These are phyloP conservation scores for Lupinus albus DNA, from an alignment of 306 rosid species.

Conservation along the genomic window DNA sequence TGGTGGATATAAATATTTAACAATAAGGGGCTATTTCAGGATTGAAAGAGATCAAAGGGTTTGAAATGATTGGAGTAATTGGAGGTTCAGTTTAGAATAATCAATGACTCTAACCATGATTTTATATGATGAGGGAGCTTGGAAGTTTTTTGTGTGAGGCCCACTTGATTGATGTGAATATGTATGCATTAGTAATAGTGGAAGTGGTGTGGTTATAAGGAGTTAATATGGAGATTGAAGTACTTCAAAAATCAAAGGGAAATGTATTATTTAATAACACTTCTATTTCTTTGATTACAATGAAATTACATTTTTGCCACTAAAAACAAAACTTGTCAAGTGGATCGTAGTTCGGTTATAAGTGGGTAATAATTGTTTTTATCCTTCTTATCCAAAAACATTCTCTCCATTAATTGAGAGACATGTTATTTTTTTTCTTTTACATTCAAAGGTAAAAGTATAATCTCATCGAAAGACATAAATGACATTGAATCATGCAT, in stretches of 20 bases:
- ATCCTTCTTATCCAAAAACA: no score
- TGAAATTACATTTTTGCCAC: no score
- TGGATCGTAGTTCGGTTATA: conserved; percentile 51
- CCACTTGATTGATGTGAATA: conserved; percentile 57
- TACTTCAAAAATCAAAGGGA: no score
- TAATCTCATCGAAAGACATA: no score
- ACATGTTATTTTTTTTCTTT: no score
- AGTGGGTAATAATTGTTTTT: conserved; percentile 42
- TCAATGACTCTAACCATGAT: conserved; percentile 48
- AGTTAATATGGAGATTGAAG: no score
- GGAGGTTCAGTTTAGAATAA: conserved; percentile 56
- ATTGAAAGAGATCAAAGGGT: conserved; percentile 53
- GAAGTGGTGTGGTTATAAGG: conserved; percentile 31
- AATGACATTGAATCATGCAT: no score
- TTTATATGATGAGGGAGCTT: conserved; percentile 54
- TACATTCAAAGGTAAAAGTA: no score
- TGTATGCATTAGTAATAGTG: conserved; percentile 36
- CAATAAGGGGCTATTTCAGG: conserved; percentile 44
- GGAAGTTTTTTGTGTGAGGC: conserved; percentile 59
- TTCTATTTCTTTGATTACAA: no score
- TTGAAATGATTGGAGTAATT: conserved; percentile 72
- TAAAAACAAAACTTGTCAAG: no score
- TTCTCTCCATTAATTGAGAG: no score
- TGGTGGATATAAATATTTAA: conserved; percentile 32
- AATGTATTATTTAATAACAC: no score